Evolutionary conservation across 352 stramenopile species (phyloP), one percentile per base, ranked within the genome.

Genomic region (Thalassiosira hispida): DNA sequence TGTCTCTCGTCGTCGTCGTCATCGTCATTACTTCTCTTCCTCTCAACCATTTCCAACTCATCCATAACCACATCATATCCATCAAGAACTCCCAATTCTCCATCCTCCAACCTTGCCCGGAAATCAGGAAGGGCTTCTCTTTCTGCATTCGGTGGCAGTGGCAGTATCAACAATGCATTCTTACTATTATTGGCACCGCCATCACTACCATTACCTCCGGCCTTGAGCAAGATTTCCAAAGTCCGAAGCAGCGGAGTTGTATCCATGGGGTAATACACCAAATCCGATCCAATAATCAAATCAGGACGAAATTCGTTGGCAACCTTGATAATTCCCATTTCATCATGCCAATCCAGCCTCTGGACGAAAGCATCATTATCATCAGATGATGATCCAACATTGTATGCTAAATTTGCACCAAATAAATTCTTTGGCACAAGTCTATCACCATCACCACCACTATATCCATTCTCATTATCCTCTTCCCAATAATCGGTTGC

Each of bases 401-500:
- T 84, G 35, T 73, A 73, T 35, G 62, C 38, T 25, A 84, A 60
- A 70, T 84, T 84, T 14, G 74, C 64, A 18, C 69, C 69, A 69
- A 76, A 67, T 22, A 60, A 79, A 25, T 80, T 68, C 44, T 78
- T 73, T 25, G 76, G 76, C 23, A 84, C 46, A 12, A 84, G 16
- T 42, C 76, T 72, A 65, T 73, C 64, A 0, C 47, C 35, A 18
- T 65, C 64, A n/a, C 53, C 38, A n/a, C 20, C 35, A 33, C 8
- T 29, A 33, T 57, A 4, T n/a, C 20, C 20, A 22, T 61, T 33
- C n/a, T 22, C 60, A n/a, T 35, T 14, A 55, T 78, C 51, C 77
- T 35, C 20, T 61, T 78, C 51, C 77, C 77, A 85, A 71, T 81
- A 81, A 63, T 85, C 66, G 1, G 77, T 81, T 16, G 77, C 71